These are phyloP conservation scores for Chamaenerion angustifolium DNA, from an alignment of 345 rosid genomes.

Conservation along the genomic window DNA sequence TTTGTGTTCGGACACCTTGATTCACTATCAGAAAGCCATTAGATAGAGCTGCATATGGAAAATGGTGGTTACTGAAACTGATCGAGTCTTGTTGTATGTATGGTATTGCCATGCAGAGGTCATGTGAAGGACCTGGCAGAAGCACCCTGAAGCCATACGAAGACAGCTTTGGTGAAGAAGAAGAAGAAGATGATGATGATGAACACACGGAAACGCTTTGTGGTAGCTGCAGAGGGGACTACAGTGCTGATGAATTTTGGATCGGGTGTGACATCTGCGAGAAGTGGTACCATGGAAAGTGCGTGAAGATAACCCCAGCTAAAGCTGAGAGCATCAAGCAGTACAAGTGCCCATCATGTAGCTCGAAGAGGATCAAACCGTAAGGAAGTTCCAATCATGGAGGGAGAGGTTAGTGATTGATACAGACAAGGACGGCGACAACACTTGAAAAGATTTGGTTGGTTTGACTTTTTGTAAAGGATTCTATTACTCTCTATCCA, in stretches of 20 bases:
- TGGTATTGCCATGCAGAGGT: constrained; percentile 28
- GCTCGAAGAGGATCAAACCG: constrained; percentile 50
- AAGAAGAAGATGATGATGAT: constrained; percentile 77
- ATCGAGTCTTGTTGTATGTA: no score
- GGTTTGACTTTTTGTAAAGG: no score
- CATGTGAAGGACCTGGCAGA: constrained; percentile 49
- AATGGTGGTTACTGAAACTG: no score
- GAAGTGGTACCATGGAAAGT: constrained; percentile 84
- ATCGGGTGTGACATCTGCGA: constrained; percentile 80
- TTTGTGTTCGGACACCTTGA: no score
- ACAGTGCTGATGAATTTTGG: constrained; percentile 75
- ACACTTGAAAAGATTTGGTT: no score
- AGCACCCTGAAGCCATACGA: constrained; percentile 39
- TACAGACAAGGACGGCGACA: no score
- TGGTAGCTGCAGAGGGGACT: constrained; percentile 75
- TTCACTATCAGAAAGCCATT: no score
- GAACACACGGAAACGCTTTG: constrained; percentile 74
- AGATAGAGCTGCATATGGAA: no score
- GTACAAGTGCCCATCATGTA: constrained; percentile 80
- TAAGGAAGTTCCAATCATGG: constrained; percentile 3
- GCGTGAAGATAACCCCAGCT: constrained; percentile 80
- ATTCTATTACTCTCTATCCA: no score
- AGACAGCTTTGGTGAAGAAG: constrained; percentile 45
- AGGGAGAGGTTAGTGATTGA: constrained; percentile 6
- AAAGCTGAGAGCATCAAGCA: constrained; percentile 76